Base-by-base conservation (phyloP, 257 asterid species). In the Oldenlandia corymbosa region DNA sequence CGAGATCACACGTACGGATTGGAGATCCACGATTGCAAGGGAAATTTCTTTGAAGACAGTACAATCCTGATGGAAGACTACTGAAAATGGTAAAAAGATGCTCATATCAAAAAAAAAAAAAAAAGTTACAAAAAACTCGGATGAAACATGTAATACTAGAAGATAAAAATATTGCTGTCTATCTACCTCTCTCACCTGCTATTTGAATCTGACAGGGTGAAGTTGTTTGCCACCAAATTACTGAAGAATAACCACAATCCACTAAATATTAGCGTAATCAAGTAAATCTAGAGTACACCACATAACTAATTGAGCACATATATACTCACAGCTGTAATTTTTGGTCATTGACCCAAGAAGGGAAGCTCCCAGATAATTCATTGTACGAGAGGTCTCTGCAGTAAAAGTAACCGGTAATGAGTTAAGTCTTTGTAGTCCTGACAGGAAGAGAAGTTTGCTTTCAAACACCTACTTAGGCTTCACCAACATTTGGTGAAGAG, bases 201-300 rank as follows among this genome's bases (percentile, higher is more conserved):
- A 48, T 71, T 74, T 27, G 90, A 77, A 71, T 61, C 47, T 17
- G 50, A 76, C 17, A 81, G 62, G 10, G 76, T 80, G 76, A 88
- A 84, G 81, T 86, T 86, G 83, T 91, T 91, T 73, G 79, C 94
- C 12, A 88, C 91, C 79, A 86, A 71, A 70, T 91, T 91, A 52
- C 96, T 81, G 76, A 64, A 68, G 34, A 62, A 62, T 46, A 56
- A 52, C 58, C 60, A 23, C 18, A 34, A 50, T 13, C 30, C 43
- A 21, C 12, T 64, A 43, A 13, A 50, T 54, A 45, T 71, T 54
- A 70, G 63, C 24, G 18, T 13, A 53, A 39, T 11, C 56, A 23
- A 28, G 18, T 16, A 24, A 28, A 32, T 37, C 37, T 23, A 47
- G 39, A 26, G 5, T 24, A 58, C 17, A 11, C 28, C 21, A 4